Conservation (phyloP, 306 rosid genomes). For the Lathyrus tuberosus region DNA sequence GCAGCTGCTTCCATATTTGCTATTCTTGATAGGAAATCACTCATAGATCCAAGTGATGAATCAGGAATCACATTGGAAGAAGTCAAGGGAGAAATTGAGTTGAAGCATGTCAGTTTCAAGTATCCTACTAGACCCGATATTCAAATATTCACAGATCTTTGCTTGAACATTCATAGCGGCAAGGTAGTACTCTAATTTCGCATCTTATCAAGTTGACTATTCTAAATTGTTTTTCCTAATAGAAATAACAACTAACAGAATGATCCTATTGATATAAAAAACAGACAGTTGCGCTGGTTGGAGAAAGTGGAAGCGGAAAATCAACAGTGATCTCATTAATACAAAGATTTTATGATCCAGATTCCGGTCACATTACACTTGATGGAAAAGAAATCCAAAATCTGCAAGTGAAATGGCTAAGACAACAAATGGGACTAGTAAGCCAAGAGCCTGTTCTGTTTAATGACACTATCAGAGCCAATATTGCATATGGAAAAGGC, state of each 20-base stretch:
- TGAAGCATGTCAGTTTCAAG: slow-evolving; percentile 64
- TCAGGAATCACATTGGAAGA: slow-evolving; percentile 52
- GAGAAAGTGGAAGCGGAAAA: slow-evolving; percentile 83
- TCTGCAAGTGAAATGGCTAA: slow-evolving; percentile 61
- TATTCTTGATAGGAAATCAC: slow-evolving; percentile 65
- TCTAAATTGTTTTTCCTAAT: slow-evolving; percentile 1
- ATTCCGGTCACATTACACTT: slow-evolving; percentile 63
- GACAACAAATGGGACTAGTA: slow-evolving; percentile 73
- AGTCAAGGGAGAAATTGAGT: slow-evolving; percentile 65
- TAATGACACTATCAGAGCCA: slow-evolving; percentile 60
- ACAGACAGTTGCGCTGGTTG: slow-evolving; percentile 71
- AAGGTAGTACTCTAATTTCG: slow-evolving; percentile 48
- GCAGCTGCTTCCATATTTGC: slow-evolving; percentile 73
- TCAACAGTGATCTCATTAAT: slow-evolving; percentile 61
- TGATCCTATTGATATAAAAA: background rate
- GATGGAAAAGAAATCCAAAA: slow-evolving; percentile 58
- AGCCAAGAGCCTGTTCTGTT: slow-evolving; percentile 70
- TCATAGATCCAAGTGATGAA: slow-evolving; percentile 61
- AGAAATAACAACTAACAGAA: slow-evolving; percentile 10
- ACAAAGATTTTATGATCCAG: slow-evolving; percentile 71
- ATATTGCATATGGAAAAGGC: slow-evolving; percentile 71
- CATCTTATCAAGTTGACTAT: background rate
- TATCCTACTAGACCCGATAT: slow-evolving; percentile 72
- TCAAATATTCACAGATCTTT: slow-evolving; percentile 60
- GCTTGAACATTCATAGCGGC: slow-evolving; percentile 66